Conservation (phyloP, 495 filamentous ascomycete species). For the Lophiotrema nucula region DNA sequence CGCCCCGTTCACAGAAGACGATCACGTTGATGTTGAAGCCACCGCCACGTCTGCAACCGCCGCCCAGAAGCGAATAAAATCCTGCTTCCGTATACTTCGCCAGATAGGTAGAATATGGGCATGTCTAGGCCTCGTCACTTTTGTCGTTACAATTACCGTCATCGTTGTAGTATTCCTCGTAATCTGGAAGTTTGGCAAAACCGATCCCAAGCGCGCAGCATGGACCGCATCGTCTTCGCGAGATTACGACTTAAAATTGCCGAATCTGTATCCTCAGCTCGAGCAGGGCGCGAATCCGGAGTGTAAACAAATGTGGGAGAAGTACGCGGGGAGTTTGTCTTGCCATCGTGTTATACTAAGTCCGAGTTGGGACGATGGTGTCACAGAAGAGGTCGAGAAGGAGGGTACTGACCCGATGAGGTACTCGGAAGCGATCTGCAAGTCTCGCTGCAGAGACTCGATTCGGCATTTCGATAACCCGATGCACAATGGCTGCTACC, state of each 20-base stretch:
- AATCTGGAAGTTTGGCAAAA: background rate
- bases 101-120: background rate
- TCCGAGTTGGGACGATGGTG: background rate
- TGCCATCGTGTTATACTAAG: constrained; percentile 1
- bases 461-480: background rate
- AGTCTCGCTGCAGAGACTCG: background rate
- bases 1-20: too few relatives aligned
- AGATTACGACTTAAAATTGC: background rate
- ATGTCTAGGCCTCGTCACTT: background rate
- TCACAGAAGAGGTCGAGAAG: background rate
- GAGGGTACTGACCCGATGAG: background rate
- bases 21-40: too few relatives aligned
- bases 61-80: too few relatives aligned
- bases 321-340: background rate
- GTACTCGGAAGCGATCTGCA: background rate
- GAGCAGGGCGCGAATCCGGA: background rate
- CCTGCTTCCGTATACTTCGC: background rate
- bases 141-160: background rate
- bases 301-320: background rate
- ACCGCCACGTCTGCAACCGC: too few relatives aligned
- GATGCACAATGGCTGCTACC: background rate
- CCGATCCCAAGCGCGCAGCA: too few relatives aligned
- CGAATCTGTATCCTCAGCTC: background rate
- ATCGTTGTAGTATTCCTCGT: background rate
- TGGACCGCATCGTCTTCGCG: background rate